Conservation (phyloP, 164 flowering plant species). For the Stephania japonica region DNA sequence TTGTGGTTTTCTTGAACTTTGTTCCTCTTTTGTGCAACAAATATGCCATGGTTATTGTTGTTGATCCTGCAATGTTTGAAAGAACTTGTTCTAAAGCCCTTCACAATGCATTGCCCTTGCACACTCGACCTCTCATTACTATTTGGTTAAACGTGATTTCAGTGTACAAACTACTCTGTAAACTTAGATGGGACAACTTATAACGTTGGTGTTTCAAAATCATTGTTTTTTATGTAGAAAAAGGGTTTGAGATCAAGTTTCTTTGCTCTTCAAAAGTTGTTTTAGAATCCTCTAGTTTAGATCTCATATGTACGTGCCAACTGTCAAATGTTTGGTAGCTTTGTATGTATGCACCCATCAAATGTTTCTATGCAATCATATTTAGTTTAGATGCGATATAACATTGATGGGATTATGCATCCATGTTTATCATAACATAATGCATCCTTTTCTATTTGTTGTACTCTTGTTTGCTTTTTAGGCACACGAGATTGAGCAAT, state of each 20-base stretch:
- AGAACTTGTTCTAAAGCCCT: not conserved
- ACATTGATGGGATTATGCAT: not conserved
- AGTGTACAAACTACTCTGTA: not conserved
- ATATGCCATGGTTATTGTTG: not conserved
- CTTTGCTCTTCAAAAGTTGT: not conserved
- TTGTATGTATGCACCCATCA: too few species aligned
- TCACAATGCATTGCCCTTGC: not conserved
- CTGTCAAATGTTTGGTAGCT: not conserved
- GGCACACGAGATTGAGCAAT: not conserved
- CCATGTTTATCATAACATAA: not conserved
- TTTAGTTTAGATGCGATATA: not conserved
- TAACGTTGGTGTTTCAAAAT: not conserved
- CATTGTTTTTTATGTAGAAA: not conserved
- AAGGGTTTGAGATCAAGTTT: not conserved
- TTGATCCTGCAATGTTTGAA: not conserved
- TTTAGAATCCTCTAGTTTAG: not conserved
- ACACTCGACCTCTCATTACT: not conserved
- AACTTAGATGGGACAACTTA: not conserved
- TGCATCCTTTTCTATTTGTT: not conserved
- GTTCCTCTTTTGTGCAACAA: too few species aligned
- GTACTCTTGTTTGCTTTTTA: not conserved
- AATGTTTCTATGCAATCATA: too few species aligned
- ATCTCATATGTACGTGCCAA: not conserved
- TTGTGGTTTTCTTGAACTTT: not conserved
- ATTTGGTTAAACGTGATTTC: not conserved